Evolutionary conservation across 768 basidiomycete species (phyloP), one percentile per base, ranked within the genome.

Genomic region (Mycena capillaripes): DNA sequence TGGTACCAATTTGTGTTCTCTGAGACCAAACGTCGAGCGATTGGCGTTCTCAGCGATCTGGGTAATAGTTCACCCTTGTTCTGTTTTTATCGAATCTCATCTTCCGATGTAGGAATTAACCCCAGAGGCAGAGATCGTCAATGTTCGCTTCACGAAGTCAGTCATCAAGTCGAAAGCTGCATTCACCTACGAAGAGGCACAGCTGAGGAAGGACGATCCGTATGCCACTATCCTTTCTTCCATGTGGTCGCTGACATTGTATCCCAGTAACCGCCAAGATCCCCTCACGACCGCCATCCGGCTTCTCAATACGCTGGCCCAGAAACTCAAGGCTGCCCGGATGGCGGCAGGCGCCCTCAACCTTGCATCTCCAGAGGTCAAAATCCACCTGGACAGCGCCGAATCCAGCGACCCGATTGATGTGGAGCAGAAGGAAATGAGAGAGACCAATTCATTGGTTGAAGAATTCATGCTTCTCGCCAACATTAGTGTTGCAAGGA

Each of bases 391-490:
- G 19, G 95, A 98, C 78, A 95, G 93, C 74, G 87, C 96, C 1
- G 98, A 99, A 80, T 95, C 94, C 0, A 94, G 96, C 2, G 97
- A 98, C 75, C 97, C 97, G 0, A 95, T 98, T 72, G 97, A 98
- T 73, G 97, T 99, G 12, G 96, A 98, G 82, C 96, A 97, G 80
- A 99, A 99, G 81, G 93, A 95, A 77, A 79, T 94, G 78, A 85
- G 89, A 32, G 97, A 99, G 83, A 99, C 98, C 11, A 99, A 99
- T 79, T 96, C 95, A 73, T 84, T 99, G 9, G 98, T 99, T 2
- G 98, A 99, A 81, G 98, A 99, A 81, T 98, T 99, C 83, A 99
- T 99, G 98, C 85, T 99, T 74, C 91, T 99, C 70, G 97, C 98
- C 8, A 99, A 99, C 77, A 94, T 97, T 76, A 95, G 93, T 74